These are phyloP conservation scores for Omphalotus olearius DNA, from an alignment of 1,284 basidiomycete genomes.

Conservation along the genomic window DNA sequence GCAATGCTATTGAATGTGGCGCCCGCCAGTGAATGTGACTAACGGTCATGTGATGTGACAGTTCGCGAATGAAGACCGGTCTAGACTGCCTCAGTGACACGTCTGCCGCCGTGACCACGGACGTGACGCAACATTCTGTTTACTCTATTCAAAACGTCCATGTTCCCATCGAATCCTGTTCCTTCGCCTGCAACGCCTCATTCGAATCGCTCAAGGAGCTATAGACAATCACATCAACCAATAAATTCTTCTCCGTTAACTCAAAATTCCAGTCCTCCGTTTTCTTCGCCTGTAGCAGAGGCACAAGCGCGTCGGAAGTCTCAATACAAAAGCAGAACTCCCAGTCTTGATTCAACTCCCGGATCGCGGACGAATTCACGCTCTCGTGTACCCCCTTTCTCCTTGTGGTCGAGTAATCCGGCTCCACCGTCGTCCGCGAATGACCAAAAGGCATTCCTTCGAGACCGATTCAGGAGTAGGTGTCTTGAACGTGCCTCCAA, in stretches of 20 bases:
- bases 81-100: background rate
- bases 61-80: background rate
- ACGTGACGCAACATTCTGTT: background rate
- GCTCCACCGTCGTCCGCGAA: slow-evolving; percentile 15
- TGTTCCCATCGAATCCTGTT: slow-evolving; percentile 10
- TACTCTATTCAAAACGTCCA: background rate
- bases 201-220: slow-evolving; percentile 6
- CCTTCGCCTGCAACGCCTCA: slow-evolving; percentile 11
- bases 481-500: slow-evolving; percentile 56
- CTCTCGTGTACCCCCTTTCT: background rate
- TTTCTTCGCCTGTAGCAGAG: slow-evolving; percentile 37
- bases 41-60: background rate
- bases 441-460: slow-evolving; percentile 42
- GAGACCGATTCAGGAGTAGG: slow-evolving; percentile 55
- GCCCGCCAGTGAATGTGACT: no score
- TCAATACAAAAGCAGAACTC: slow-evolving; percentile 38
- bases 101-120: no score
- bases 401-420: background rate
- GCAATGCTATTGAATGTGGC: no score
- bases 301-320: slow-evolving; percentile 38
- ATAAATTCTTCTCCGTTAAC: slow-evolving; percentile 46
- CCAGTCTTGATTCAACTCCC: slow-evolving; percentile 21
- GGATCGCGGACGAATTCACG: background rate
- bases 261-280: slow-evolving; percentile 28
- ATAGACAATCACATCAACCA: slow-evolving; percentile 28